phyloP scores from a whole-genome alignment of 176 grass and related monocot genomes.

The Bothriochloa decipiens region DNA sequence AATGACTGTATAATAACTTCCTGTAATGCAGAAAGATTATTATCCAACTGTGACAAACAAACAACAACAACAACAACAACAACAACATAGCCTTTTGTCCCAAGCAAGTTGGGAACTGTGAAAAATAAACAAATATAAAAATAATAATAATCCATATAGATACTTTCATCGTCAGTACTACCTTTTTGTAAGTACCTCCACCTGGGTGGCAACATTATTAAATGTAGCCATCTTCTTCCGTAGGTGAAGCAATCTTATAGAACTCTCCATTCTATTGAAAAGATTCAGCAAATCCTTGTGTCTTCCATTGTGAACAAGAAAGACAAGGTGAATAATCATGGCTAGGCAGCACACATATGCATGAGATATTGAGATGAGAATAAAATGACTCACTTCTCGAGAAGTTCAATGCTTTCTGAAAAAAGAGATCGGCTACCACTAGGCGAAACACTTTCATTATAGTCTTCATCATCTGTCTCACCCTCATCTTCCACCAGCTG shows the following conservation, averaged over 20 bases:
- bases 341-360: neutral
- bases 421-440: conserved; percentile 22
- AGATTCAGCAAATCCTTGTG: conserved; percentile 63
- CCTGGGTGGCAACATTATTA: conserved; percentile 71
- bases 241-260: conserved; percentile 81
- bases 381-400: conserved; percentile 66
- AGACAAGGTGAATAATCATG: conserved; percentile 31
- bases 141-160: neutral
- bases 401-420: conserved; percentile 51
- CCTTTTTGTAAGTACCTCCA: conserved; percentile 89
- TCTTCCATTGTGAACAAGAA: conserved; percentile 49
- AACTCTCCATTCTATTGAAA: conserved; percentile 85
- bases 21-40: conserved; percentile 49
- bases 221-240: conserved; percentile 76
- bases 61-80: no score
- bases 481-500: conserved; percentile 33
- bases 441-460: conserved; percentile 21
- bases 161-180: conserved; percentile 42
- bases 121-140: neutral
- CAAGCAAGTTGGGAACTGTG: no score
- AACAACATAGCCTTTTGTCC: no score
- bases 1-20: conserved; percentile 65
- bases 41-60: conserved; percentile 24
- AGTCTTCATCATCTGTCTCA: conserved; percentile 28
- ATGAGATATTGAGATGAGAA: conserved; percentile 23